Conservation (phyloP, 441 rosid genomes). For the Aquilaria agallochum region DNA sequence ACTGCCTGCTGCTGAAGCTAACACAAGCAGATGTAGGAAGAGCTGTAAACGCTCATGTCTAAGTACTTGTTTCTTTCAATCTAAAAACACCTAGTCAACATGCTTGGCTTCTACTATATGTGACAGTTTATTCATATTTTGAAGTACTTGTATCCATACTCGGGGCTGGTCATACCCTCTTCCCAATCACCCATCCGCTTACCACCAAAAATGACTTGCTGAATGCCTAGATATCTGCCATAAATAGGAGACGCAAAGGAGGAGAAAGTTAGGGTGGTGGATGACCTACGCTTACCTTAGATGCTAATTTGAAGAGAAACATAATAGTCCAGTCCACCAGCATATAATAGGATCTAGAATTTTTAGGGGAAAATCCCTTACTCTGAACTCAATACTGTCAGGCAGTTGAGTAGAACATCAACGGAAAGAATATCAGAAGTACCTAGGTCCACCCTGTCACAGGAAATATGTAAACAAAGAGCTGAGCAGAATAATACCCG, state of each 20-base stretch:
- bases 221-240: constrained; percentile 76
- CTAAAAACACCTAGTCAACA: not conserved
- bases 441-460: constrained; percentile 88
- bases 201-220: constrained; percentile 87
- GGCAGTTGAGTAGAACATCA: constrained; percentile 83
- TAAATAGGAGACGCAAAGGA: not conserved
- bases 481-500: not conserved
- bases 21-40: not conserved
- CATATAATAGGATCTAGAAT: too few relatives aligned
- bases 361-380: constrained; percentile 25
- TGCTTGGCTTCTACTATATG: not conserved
- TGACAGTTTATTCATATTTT: constrained; percentile 38
- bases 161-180: constrained; percentile 79
- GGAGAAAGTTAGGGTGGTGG: not conserved
- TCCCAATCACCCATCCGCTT: constrained; percentile 87
- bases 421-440: constrained; percentile 75
- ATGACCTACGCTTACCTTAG: not conserved
- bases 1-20: not conserved
- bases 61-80: not conserved
- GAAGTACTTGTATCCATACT: constrained; percentile 78
- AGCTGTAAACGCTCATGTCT: not conserved
- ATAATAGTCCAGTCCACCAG: too few relatives aligned
- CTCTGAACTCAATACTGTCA: constrained; percentile 94
- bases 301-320: too few relatives aligned
- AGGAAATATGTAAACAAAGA: constrained; percentile 3